Conservation (phyloP, 176 grass and related monocot genomes). For the Raddia distichophylla region DNA sequence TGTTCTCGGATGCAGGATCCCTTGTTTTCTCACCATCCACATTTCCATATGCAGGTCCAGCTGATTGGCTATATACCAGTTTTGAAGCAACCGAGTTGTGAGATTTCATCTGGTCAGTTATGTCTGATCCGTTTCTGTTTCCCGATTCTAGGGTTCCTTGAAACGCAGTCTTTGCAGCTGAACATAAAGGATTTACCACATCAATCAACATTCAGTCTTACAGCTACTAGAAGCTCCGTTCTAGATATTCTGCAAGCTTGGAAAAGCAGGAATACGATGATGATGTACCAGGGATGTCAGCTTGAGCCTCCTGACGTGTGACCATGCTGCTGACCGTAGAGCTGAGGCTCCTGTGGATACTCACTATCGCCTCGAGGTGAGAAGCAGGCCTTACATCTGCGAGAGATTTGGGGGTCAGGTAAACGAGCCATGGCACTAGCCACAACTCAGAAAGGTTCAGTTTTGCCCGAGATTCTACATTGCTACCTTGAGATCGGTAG, state of each 20-base stretch:
- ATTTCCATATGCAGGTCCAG: constrained; percentile 33
- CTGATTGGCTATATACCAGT: constrained; percentile 42
- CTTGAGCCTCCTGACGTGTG: constrained; percentile 41
- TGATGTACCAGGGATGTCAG: constrained; percentile 56
- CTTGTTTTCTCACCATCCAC: constrained; percentile 28
- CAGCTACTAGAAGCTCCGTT: background rate
- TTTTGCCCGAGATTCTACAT: constrained; percentile 41
- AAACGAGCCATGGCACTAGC: background rate
- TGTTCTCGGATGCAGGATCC: constrained; percentile 35
- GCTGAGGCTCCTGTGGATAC: constrained; percentile 73
- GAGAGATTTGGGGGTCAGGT: background rate
- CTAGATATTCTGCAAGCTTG: background rate
- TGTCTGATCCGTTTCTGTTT: constrained; percentile 48
- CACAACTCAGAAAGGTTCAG: background rate
- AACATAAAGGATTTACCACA: constrained; percentile 10
- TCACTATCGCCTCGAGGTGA: constrained; percentile 78
- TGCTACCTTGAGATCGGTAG: constrained; percentile 74
- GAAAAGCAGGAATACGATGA: background rate
- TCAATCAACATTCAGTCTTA: background rate
- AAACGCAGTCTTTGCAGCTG: constrained; percentile 57
- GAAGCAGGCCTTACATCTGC: constrained; percentile 57
- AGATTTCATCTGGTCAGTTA: constrained; percentile 48
- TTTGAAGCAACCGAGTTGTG: constrained; percentile 45
- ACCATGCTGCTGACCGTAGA: constrained; percentile 69
- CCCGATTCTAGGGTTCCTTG: constrained; percentile 57